These are phyloP conservation scores for Axilococcus clingmanii DNA, from an alignment of 139 green algal genomes.

Conservation along the genomic window DNA sequence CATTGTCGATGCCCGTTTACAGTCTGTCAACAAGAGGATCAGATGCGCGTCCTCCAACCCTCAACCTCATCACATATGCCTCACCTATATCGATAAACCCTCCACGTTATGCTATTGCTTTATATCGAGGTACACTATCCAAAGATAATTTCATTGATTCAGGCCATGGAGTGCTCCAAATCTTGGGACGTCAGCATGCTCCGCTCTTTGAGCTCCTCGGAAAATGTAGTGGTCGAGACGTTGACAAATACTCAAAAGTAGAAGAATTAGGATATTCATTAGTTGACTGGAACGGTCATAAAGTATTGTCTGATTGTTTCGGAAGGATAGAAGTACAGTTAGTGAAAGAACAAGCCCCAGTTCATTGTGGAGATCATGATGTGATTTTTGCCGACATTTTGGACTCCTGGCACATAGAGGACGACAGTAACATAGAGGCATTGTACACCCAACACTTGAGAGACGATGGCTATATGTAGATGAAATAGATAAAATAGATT, in stretches of 20 bases:
- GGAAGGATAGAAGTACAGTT: constrained; percentile 20
- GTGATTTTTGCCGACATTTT: constrained; percentile 42
- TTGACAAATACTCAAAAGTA: constrained; percentile 36
- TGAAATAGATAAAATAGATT: neutral
- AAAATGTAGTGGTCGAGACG: constrained; percentile 36
- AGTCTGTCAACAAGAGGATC: constrained; percentile 14
- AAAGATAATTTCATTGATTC: constrained; percentile 17
- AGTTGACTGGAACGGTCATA: constrained; percentile 7
- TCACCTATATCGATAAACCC: constrained; percentile 22
- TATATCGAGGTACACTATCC: constrained; percentile 24
- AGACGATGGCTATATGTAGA: constrained; percentile 14
- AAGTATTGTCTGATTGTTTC: constrained; percentile 17
- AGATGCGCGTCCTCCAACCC: neutral
- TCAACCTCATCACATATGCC: constrained; percentile 30
- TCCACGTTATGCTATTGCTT: constrained; percentile 10
- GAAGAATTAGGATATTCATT: constrained; percentile 8
- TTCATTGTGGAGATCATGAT: constrained; percentile 38
- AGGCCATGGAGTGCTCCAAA: constrained; percentile 21
- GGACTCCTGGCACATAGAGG: constrained; percentile 17
- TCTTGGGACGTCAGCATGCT: constrained; percentile 30
- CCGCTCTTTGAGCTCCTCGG: constrained; percentile 39
- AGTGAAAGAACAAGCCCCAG: neutral
- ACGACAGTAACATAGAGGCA: neutral
- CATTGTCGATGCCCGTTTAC: constrained; percentile 23
- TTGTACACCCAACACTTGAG: constrained; percentile 30